Evolutionary conservation across 306 rosid species (phyloP), one percentile per base, ranked within the genome.

Genomic region (Notholithocarpus densiflorus): DNA sequence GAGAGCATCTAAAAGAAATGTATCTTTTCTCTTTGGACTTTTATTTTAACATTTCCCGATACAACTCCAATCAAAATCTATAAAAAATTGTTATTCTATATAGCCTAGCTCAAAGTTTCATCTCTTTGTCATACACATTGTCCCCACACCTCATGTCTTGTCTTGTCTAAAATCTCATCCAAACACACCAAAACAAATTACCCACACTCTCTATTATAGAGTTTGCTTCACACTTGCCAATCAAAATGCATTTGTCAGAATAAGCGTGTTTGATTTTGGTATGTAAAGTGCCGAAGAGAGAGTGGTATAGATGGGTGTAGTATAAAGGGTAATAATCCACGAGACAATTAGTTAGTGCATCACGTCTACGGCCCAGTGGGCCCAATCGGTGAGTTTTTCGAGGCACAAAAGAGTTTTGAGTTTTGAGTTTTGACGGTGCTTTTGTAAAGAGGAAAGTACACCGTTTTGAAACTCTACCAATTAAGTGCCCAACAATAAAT

Each of bases 301-400:
- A 21, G 65, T 73, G 66, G 77, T 34, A 0, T 3, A 27, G 2
- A 20, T 71, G 11, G 45, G 45, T 8, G 21, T 65, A 15, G 7
- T 64, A 71, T 11, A 9, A 74, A 11, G 31, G 26, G 2, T 10
- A 18, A 12, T 64, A 6, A 6, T 24, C 62, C 4, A 1, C 2
- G 14, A 57, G 64, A 57, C 70, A 26, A 7, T 59, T 77, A 48
- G 85, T 70, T 60, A 69, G 31, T 40, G 75, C 70, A 81, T n/a
- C 79, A 78, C 80, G 79, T 78, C 79, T 73, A 37, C 73, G 82
- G 66, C 68, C 72, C 27, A 29, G 12, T 71, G 82, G 77, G 72
- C 55, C 66, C 78, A 34, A 0, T 12, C 9, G 1, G 55, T 48
- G 20, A 75, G 15, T n/a, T 24, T 81, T 59, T 53, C 81, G 79